Base-by-base conservation (phyloP, 2,329 filamentous ascomycete genomes). In the Fusarium sp. region DNA sequence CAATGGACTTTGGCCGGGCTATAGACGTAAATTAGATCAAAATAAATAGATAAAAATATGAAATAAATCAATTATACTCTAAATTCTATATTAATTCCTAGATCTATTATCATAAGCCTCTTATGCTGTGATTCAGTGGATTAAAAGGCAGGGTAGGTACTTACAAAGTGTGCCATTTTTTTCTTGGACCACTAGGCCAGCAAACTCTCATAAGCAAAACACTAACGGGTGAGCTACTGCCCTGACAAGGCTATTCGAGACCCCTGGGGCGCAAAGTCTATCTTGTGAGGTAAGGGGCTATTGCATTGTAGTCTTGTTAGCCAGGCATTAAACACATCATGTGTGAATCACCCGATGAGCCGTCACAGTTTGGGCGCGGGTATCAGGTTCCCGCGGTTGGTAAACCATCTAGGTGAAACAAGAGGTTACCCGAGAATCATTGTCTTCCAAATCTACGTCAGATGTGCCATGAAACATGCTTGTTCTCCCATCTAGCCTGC, bases 401-500 rank as follows among this genome's bases (percentile, higher is more conserved):
- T 65, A 57, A 69, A 61, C 17, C 14, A 25, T 52, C 12, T 38
- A 69, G n/a, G 12, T 61, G 38, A 47, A 47, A 63, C 43, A 52
- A 5, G 20, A n/a, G 43, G 45, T 40, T 63, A 27, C 47, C 22
- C 47, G 33, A 64, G 32, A 47, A 50, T 72, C 59, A 56, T 50
- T 43, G 30, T 70, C 27, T 40, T 40, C 45, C 27, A 43, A 22
- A 64, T 64, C 35, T 45, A 58, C 30, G 35, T 45, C 40, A 62
- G 50, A 27, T 56, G 25, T 40, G 37, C 27, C 56, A 38, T 61
- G 27, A 22, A 64, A 54, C 22, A 60, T 66, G 33, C 10, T n/a
- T 22, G 69, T 27, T 50, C 61, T n/a, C 11, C 22, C 32, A 47
- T 65, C 61, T 70, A 75, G 15, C 61, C 52, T 35, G 50, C 67